Percentiles rank a stretch among this genome's conserved stretches.
These are phyloP conservation scores for Leccinum arenicola DNA, from an alignment of 768 basidiomycete species.

Conservation along the genomic window DNA sequence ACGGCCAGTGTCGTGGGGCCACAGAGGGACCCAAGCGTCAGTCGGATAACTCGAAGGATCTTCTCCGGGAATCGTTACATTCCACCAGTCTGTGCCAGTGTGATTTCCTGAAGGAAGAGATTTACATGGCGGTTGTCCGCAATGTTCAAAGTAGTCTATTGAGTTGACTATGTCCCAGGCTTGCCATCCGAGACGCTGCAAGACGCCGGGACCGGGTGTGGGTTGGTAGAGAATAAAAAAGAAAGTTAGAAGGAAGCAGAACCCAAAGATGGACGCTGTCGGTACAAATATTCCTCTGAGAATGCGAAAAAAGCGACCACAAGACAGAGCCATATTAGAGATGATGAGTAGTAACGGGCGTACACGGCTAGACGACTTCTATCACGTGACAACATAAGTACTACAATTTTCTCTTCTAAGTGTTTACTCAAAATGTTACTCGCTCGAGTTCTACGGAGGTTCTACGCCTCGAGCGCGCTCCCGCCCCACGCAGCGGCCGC, in stretches of 20 bases:
- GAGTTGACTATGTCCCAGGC: constrained; percentile 70
- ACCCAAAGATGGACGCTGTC: constrained; percentile 56
- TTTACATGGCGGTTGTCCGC: background rate
- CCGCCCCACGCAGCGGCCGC: constrained; percentile 44
- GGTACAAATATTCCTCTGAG: constrained; percentile 57
- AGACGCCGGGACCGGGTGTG: constrained; percentile 62
- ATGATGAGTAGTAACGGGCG: too few relatives aligned
- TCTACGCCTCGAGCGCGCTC: constrained; percentile 50
- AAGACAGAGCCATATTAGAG: constrained; percentile 30
- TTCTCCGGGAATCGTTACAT: constrained; percentile 21
- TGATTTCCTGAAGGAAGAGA: background rate
- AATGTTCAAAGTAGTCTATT: constrained; percentile 1
- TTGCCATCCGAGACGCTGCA: constrained; percentile 85
- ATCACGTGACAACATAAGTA: too few relatives aligned
- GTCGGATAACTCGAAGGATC: constrained; percentile 71
- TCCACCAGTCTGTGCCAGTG: constrained; percentile 17
- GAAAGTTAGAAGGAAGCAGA: constrained; percentile 71
- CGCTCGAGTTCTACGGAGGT: constrained; percentile 33
- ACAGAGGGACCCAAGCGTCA: constrained; percentile 45
- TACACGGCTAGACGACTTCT: background rate
- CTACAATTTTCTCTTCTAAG: constrained; percentile 9
- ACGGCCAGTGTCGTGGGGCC: constrained; percentile 30
- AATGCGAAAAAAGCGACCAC: constrained; percentile 46
- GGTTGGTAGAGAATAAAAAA: constrained; percentile 83
- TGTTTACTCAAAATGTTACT: constrained; percentile 6